Base-by-base conservation (phyloP, 805 yeast species). In the Candida taoyuanica region DNA sequence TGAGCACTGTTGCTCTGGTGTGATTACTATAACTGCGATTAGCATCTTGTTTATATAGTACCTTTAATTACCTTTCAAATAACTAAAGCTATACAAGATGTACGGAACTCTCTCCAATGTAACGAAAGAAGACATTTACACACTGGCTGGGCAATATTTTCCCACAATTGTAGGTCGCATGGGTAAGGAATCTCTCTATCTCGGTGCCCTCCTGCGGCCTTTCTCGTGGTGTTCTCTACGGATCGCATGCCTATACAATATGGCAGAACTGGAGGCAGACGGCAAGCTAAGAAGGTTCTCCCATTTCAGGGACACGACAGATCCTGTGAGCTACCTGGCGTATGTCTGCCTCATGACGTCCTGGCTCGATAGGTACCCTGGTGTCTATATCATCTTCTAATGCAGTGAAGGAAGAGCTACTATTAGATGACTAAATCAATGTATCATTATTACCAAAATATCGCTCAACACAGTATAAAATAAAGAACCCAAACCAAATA, bases 151-250 rank as follows among this genome's bases (percentile, higher is more conserved):
- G n/a, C n/a, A n/a, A n/a, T n/a, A n/a, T n/a, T 11, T 16, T n/a
- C 25, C 25, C 6, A 4, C 17, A 16, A 18, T 30, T n/a, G 13
- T 30, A 16, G 17, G 17, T 5, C 8, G 14, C 25, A n/a, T 17
- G 7, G 25, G 19, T 25, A 14, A 19, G 7, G 4, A 18, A 19
- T 13, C 11, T 16, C 25, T 30, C 25, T 19, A 18, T 17, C 17
- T 30, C 4, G 33, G 23, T 13, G 29, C 15, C 12, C 6, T 18
- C 7, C n/a, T 30, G 17, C 8, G 13, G 21, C 17, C 33, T 14
- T 30, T 30, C 21, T 17, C 23, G 17, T 26, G 29, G 29, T 18
- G 33, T 14, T 17, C 17, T 20, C 33, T 30, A 7, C 33, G 25
- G 14, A 16, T 30, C 7, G 33, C 33, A 11, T 30, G 21, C 6